A percentile compares a stretch with the other conserved stretches of the same genome.
Conservation (phyloP, 192 early-diverging fungal genomes). For the Ambispora gerdemannii region DNA sequence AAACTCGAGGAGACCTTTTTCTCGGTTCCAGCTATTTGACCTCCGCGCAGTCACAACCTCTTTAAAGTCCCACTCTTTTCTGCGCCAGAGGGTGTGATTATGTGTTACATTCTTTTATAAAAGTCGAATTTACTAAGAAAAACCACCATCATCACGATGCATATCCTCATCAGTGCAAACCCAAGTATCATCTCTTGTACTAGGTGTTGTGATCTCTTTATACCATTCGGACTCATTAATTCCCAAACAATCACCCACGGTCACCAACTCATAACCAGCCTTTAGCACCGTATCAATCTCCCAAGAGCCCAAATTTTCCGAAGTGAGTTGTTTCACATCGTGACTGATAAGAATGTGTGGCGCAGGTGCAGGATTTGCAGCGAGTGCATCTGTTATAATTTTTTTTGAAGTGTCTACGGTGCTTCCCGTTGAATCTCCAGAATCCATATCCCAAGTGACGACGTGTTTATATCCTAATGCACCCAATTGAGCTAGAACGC, state of each 20-base stretch:
- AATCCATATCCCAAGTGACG: not conserved
- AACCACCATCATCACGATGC: no score
- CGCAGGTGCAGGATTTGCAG: not conserved
- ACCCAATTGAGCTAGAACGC: conserved; percentile 23
- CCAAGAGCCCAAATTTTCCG: not conserved
- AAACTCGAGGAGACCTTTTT: no score
- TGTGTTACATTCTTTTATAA: no score
- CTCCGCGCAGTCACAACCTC: no score
- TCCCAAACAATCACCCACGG: conserved; percentile 2
- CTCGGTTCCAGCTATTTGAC: no score
- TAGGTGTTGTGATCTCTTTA: not conserved
- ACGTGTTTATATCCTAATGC: conserved; percentile 31
- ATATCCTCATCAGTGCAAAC: no score
- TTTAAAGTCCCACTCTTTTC: no score
- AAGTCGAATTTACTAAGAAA: no score
- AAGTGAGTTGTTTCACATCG: not conserved
- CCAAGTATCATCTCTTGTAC: not conserved
- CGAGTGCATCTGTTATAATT: not conserved
- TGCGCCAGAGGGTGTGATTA: no score
- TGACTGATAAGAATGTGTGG: conserved; percentile 9
- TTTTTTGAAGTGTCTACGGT: no score
- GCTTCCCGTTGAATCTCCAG: not conserved
- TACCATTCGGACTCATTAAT: conserved; percentile 7
- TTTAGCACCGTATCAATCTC: not conserved
- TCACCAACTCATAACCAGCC: not conserved